Conservation (phyloP, 768 basidiomycete genomes). For the Austroboletus eburneus region DNA sequence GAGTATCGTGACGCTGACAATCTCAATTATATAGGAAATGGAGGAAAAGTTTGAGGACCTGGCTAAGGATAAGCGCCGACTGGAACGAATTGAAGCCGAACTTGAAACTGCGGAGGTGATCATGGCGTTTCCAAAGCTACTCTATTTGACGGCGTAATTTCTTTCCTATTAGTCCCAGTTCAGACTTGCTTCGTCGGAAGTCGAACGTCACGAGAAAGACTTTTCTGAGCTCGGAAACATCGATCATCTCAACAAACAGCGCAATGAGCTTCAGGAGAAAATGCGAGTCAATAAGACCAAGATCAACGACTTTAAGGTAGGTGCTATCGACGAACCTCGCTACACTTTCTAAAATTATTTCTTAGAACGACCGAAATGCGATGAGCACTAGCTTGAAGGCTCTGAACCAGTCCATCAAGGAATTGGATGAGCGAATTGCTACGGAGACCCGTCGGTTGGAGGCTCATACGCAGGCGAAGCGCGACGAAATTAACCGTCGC, state of each 20-base stretch:
- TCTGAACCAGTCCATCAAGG: constrained; percentile 31
- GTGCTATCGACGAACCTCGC: constrained; percentile 8
- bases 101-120: constrained; percentile 38
- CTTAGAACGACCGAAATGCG: constrained; percentile 47
- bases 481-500: constrained; percentile 51
- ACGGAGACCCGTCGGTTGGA: constrained; percentile 53
- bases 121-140: background rate
- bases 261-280: constrained; percentile 33
- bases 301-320: constrained; percentile 43
- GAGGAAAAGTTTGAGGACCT: constrained; percentile 38
- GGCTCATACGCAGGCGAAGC: constrained; percentile 56
- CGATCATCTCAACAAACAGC: constrained; percentile 40
- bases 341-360: constrained; percentile 5
- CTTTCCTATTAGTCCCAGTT: constrained; percentile 30
- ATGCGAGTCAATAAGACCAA: constrained; percentile 45
- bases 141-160: background rate
- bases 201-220: constrained; percentile 38
- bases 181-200: constrained; percentile 31
- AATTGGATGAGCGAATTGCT: constrained; percentile 44
- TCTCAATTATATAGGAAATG: constrained; percentile 37
- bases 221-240: constrained; percentile 42
- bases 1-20: background rate
- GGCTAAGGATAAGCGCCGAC: constrained; percentile 34
- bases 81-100: constrained; percentile 39
- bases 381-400: constrained; percentile 43